Conservation (phyloP, 1,284 basidiomycete genomes). For the Ganoderma leucocontextum region DNA sequence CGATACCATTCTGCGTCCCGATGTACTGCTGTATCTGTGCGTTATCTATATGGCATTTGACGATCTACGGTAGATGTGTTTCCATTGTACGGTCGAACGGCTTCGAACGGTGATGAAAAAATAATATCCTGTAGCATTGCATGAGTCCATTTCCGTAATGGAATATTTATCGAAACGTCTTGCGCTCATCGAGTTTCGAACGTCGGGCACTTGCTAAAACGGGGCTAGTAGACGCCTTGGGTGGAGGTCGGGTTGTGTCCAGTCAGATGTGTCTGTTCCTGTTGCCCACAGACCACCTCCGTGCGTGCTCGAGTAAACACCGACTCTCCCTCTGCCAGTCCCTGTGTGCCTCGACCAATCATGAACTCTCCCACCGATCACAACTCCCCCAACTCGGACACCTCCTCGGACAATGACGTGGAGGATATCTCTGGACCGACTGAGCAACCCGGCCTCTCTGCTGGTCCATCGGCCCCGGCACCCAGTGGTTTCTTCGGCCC, state of each 20-base stretch:
- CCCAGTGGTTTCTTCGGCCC: not conserved
- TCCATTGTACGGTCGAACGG: no score
- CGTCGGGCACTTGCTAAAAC: no score
- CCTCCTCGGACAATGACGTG: slow-evolving; percentile 34
- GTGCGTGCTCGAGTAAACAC: not conserved
- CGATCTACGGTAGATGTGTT: no score
- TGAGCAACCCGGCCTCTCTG: not conserved
- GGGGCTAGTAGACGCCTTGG: not conserved
- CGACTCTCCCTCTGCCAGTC: not conserved
- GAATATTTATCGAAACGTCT: no score
- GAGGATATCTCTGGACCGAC: slow-evolving; percentile 10
- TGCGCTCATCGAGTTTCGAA: no score
- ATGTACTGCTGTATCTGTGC: not conserved
- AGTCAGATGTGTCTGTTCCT: no score
- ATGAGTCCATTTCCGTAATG: no score
- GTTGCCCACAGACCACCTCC: not conserved
- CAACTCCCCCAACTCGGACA: slow-evolving; percentile 37
- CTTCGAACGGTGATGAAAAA: no score
- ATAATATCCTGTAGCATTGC: no score
- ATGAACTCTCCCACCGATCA: slow-evolving; percentile 42
- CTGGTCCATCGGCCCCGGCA: slow-evolving; percentile 24
- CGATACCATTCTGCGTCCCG: not conserved
- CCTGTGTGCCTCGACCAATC: not conserved
- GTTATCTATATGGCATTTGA: not conserved
- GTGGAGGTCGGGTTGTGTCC: no score